Evolutionary conservation across 2,329 filamentous ascomycete genomes (phyloP), one percentile per base, ranked within the genome.

Genomic region (Paramyrothecium sp.): DNA sequence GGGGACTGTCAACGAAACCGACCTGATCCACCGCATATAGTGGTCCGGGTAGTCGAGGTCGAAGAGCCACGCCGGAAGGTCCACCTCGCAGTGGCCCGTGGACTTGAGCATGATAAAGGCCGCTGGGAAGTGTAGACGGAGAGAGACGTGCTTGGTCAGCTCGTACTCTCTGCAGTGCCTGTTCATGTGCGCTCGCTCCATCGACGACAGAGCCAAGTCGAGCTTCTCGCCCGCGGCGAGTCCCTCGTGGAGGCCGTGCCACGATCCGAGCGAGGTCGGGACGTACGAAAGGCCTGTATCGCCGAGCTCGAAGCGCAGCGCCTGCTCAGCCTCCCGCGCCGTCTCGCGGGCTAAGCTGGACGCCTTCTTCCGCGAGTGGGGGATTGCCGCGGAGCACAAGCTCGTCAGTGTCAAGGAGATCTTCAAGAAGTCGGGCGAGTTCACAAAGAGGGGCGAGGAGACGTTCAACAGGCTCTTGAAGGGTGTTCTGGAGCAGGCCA

Each of bases 31-130:
- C 1, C 75, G 70, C 16, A 66, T 50, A 61, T 74, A 77, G 61
- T 78, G 75, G 2, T 74, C 74, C 1, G 75, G 74, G 57, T 67
- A 75, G 63, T 75, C 73, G 41, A 74, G 59, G 61, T 76, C 73
- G 58, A 70, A 75, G 7, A 72, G 38, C 4, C 59, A 33, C 60
- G 77, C 74, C 8, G 67, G 64, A 3, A 60, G 33, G 10, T 8
- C 8, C 8, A 38, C 8, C 8, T 56, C 33, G 20, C 41, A 46
- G 10, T 23, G 50, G n/a, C 59, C 59, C 2, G 55, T 51, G 19
- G 33, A 20, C 3, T 51, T 47, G 17, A 61, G 57, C 12, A 47
- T n/a, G 17, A 61, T 20, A 20, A 61, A 52, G 11, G 51, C 53
- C 11, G 30, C 48, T 7, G 59, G 59, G 19, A 41, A 44, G 17